Conservation (phyloP, 176 grass and related monocot species). For the Pharus latifolius region DNA sequence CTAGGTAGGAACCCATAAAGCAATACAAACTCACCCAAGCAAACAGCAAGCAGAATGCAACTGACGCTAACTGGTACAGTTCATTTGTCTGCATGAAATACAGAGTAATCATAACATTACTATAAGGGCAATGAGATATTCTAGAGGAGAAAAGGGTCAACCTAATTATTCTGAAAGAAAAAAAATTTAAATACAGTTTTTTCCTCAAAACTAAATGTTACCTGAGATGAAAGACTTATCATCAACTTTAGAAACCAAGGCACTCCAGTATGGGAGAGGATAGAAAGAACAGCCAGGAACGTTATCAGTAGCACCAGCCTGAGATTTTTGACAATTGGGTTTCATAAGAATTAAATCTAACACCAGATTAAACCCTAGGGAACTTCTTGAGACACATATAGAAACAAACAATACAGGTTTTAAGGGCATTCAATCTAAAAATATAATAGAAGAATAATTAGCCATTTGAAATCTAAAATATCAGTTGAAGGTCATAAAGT, state of each 20-base stretch:
- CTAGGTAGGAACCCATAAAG: not conserved
- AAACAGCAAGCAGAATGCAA: conserved; percentile 97
- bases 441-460: not conserved
- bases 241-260: conserved; percentile 99
- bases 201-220: conserved; percentile 11
- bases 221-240: conserved; percentile 97
- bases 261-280: conserved; percentile 68
- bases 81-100: conserved; percentile 83
- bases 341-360: conserved; percentile 5
- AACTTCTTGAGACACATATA: not conserved
- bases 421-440: not conserved
- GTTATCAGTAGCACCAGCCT: conserved; percentile 76
- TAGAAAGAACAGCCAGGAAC: conserved; percentile 85
- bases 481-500: not conserved
- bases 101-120: conserved; percentile 25
- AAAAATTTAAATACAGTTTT: not conserved
- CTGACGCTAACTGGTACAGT: conserved; percentile 90
- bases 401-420: too few relatives aligned
- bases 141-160: not conserved
- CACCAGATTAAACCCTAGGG: conserved; percentile 3
- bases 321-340: conserved; percentile 20
- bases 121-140: conserved; percentile 3
- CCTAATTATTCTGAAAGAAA: not conserved
- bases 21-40: conserved; percentile 77
- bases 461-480: not conserved